Conservation (phyloP, 495 filamentous ascomycete genomes). For the Neurospora sp. region DNA sequence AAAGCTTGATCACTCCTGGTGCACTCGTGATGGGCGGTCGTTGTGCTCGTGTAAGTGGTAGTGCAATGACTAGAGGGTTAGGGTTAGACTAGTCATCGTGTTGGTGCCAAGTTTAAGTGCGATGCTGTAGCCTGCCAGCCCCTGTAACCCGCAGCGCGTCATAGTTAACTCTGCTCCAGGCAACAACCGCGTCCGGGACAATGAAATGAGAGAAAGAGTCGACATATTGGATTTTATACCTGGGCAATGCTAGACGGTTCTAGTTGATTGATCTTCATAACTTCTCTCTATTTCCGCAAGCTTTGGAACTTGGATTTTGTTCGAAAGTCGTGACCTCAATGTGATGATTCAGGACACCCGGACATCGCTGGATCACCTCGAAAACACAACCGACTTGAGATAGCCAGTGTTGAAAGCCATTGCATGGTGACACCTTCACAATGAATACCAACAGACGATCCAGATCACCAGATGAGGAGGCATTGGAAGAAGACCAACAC, state of each 20-base stretch:
- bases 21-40: background rate
- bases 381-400: background rate
- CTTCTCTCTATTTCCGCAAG: background rate
- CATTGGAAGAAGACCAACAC: conserved; percentile 38
- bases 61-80: background rate
- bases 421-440: background rate
- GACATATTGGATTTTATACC: background rate
- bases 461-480: conserved; percentile 39
- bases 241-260: background rate
- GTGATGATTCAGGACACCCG: background rate
- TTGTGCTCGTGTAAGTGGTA: background rate
- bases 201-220: background rate
- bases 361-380: background rate
- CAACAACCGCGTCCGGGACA: background rate
- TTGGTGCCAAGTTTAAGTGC: background rate
- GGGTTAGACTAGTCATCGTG: background rate
- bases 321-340: background rate
- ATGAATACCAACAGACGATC: conserved; percentile 18
- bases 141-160: background rate
- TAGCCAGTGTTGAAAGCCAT: background rate
- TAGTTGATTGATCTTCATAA: background rate
- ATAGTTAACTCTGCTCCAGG: background rate
- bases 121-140: background rate
- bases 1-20: background rate
- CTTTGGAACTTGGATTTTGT: background rate